These are phyloP conservation scores for Suillus decipiens DNA, from an alignment of 768 basidiomycete species.

Conservation along the genomic window DNA sequence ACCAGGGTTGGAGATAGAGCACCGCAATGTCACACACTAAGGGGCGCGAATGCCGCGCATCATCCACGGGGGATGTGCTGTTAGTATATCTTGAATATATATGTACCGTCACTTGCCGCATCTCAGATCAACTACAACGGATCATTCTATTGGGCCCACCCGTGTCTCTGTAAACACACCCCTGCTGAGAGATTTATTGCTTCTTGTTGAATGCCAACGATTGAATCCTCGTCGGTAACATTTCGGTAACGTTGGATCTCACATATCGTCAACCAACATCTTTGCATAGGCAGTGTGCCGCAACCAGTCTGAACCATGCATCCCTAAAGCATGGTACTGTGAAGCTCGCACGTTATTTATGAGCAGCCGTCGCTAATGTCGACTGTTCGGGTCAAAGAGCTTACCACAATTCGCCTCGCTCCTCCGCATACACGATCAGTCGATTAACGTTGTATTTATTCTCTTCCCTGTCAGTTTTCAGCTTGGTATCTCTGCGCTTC, in stretches of 20 bases:
- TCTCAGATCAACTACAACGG: conserved; percentile 28
- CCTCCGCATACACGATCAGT: not conserved
- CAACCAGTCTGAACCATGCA: not conserved
- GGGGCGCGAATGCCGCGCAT: conserved; percentile 18
- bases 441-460: not conserved
- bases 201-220: not conserved
- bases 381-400: not conserved
- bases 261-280: not conserved
- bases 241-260: conserved; percentile 1
- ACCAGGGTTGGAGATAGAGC: conserved; percentile 17
- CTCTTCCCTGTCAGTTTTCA: conserved; percentile 12
- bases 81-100: conserved; percentile 8
- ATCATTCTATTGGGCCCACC: conserved; percentile 21
- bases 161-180: not conserved
- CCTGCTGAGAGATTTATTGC: not conserved
- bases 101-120: conserved; percentile 13
- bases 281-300: not conserved
- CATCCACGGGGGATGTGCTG: conserved; percentile 13
- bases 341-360: conserved; percentile 10
- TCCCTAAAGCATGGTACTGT: not conserved
- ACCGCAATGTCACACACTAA: conserved; percentile 25
- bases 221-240: conserved; percentile 1
- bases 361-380: not conserved
- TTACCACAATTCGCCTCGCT: not conserved
- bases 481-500: conserved; percentile 38